Evolutionary conservation across 2,329 filamentous ascomycete species (phyloP), one percentile per base, ranked within the genome.

Genomic region (Fusarium neocosmosporiellum): DNA sequence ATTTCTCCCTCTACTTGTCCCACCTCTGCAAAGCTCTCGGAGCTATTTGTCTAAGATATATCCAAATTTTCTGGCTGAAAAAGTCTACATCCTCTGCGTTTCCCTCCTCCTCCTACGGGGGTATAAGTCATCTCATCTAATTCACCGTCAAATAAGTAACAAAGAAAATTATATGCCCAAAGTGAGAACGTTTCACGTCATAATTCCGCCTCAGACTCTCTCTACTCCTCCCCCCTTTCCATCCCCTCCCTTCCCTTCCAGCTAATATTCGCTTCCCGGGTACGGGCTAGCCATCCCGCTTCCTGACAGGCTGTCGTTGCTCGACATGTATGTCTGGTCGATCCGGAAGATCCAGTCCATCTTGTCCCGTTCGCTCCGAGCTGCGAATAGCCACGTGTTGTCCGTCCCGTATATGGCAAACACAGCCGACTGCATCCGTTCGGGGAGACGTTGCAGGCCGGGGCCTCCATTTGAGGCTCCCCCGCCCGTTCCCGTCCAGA

Each of bases 311-410:
- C 85, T 87, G 48, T 84, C 84, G 63, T 81, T 84, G 13, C 82
- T 85, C 37, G 87, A 85, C 76, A 88, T 81, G 74, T 88, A 90
- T 59, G 92, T 94, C 85, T 98, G 93, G 82, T 99, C 96, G 76
- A 99, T 94, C 78, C 93, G 92, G 82, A 97, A 89, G 76, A 99
- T 98, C 96, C 96, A 99, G 81, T 98, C 96, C 76, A 95, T 92
- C 86, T 98, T 98, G 82, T 98, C 95, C 57, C 92, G 89, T 84
- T 98, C 96, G 77, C 91, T 96, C 66, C 95, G 88, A 27, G 95
- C 94, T 16, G 95, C 94, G 81, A 99, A 98, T 43, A 99, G 87
- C 89, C 95, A 99, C 34, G 95, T 98, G 82, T 98, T 98, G 81
- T 96, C 93, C 67, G 93, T 94, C 46, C 94, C 96, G 80, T 98